Conservation (phyloP, 495 filamentous ascomycete species). For the Xylaria nigripes region DNA sequence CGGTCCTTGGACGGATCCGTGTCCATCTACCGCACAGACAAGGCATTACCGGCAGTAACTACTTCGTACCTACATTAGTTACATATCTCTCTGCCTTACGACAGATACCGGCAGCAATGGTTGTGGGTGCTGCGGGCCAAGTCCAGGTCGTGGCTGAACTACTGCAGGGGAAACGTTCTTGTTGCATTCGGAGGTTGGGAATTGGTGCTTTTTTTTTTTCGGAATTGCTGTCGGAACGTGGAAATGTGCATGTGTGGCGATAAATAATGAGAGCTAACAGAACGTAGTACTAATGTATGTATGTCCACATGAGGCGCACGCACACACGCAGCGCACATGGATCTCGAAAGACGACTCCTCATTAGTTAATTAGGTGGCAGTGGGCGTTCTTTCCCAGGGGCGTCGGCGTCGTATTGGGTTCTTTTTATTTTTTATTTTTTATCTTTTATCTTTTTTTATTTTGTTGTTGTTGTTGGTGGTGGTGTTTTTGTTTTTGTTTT, state of each 20-base stretch:
- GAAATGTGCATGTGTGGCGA: background rate
- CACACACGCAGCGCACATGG: background rate
- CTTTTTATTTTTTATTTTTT: background rate
- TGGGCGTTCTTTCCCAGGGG: background rate
- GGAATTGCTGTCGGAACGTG: background rate
- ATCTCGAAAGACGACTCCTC: background rate
- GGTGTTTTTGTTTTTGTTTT: no score
- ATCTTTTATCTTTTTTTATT: no score
- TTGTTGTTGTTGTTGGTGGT: no score
- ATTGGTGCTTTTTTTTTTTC: background rate
- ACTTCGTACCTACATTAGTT: no score
- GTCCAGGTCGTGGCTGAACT: background rate
- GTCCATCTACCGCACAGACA: no score
- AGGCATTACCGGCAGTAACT: no score
- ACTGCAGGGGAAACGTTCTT: conserved; percentile 1
- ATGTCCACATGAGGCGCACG: no score
- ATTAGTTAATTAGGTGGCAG: background rate
- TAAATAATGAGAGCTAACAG: no score
- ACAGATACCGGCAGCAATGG: no score
- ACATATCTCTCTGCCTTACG: no score
- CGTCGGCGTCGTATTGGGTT: conserved; percentile 6
- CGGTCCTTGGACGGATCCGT: no score
- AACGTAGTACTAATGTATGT: no score
- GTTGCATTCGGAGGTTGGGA: background rate
- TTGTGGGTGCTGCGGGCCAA: background rate